These are phyloP conservation scores for Penicillium sp. DNA, from an alignment of 2,329 filamentous ascomycete genomes.

Conservation along the genomic window DNA sequence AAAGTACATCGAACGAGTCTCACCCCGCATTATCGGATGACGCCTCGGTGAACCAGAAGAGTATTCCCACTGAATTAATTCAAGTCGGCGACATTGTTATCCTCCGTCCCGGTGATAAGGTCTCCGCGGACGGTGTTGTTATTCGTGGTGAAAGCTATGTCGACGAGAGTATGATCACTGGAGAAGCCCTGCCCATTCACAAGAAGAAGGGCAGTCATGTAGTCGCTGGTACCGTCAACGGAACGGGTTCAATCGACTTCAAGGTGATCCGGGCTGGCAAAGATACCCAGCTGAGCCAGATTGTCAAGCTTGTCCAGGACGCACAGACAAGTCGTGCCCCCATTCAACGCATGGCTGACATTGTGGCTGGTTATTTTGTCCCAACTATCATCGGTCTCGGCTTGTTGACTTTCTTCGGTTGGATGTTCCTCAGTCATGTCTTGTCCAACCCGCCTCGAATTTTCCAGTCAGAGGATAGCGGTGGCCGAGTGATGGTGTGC, in stretches of 20 bases:
- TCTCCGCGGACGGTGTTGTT: constrained; percentile 87
- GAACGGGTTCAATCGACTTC: constrained; percentile 87
- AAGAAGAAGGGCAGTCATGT: constrained; percentile 79
- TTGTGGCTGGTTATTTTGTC: constrained; percentile 90
- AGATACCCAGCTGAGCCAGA: constrained; percentile 96
- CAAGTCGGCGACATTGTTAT: constrained; percentile 93
- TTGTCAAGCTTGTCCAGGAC: constrained; percentile 97
- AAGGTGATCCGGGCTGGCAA: constrained; percentile 88
- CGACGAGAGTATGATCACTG: constrained; percentile 98
- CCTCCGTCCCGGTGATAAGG: constrained; percentile 91
- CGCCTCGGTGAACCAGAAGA: constrained; percentile 48
- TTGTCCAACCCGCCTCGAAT: constrained; percentile 83
- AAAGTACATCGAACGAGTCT: constrained; percentile 14
- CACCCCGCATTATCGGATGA: constrained; percentile 21
- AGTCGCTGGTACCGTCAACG: constrained; percentile 95
- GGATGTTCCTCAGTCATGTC: constrained; percentile 93
- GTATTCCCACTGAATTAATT: constrained; percentile 91
- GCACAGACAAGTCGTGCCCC: constrained; percentile 93
- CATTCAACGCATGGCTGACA: constrained; percentile 90
- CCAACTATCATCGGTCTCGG: constrained; percentile 85
- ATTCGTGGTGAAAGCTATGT: constrained; percentile 90
- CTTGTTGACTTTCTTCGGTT: constrained; percentile 79
- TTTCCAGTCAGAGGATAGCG: constrained; percentile 77
- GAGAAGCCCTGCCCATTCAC: constrained; percentile 91
- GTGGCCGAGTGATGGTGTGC: constrained; percentile 94